These are phyloP conservation scores for Xylaria arbuscula DNA, from an alignment of 2,329 filamentous ascomycete genomes.

Conservation along the genomic window DNA sequence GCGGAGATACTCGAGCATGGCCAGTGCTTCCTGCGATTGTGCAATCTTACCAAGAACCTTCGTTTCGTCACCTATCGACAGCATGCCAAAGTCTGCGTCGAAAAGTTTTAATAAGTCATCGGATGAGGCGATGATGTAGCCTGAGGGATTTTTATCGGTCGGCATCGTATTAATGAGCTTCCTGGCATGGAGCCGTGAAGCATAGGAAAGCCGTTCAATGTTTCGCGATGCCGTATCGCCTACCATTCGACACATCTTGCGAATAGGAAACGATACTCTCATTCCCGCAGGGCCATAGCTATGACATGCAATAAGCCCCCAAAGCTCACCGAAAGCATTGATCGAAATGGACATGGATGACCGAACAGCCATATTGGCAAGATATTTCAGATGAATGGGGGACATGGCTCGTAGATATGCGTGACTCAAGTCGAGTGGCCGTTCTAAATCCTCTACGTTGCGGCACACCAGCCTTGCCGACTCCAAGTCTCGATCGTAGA, in stretches of 20 bases:
- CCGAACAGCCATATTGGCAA: conserved; percentile 89
- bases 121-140: conserved; percentile 90
- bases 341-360: conserved; percentile 96
- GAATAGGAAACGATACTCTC: conserved; percentile 90
- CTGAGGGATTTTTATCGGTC: conserved; percentile 82
- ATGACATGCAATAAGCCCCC: conserved; percentile 90
- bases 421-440: conserved; percentile 84
- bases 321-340: conserved; percentile 84
- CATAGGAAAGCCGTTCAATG: conserved; percentile 88
- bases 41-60: conserved; percentile 82
- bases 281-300: conserved; percentile 81
- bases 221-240: conserved; percentile 88
- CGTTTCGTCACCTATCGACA: conserved; percentile 89
- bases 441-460: conserved; percentile 76
- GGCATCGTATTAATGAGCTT: conserved; percentile 90
- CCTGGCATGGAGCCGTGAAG: conserved; percentile 83
- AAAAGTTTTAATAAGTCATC: conserved; percentile 87
- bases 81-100: conserved; percentile 84
- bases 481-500: conserved; percentile 85
- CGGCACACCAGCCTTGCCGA: conserved; percentile 86
- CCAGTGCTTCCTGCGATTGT: conserved; percentile 83
- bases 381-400: conserved; percentile 87
- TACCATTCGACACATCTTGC: conserved; percentile 90
- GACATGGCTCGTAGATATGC: conserved; percentile 90
- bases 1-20: conserved; percentile 85